phyloP scores from a whole-genome alignment of 345 rosid genomes.

The Gynandropsis gynandra region DNA sequence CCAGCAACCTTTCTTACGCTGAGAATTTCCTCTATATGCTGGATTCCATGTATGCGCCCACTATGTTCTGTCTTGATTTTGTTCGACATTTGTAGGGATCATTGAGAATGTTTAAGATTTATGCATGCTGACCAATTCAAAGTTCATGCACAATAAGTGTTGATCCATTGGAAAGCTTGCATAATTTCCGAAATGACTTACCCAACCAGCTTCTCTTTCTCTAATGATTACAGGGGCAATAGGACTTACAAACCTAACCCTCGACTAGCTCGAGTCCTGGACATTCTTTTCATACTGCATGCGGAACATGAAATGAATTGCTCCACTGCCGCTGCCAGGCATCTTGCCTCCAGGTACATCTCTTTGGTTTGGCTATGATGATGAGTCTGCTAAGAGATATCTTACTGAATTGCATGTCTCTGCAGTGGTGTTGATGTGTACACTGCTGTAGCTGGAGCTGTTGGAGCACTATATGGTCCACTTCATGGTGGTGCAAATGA shows the following conservation, averaged over 20 bases:
- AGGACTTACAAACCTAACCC: slow-evolving; percentile 86
- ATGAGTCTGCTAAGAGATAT: background rate
- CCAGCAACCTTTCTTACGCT: slow-evolving; percentile 64
- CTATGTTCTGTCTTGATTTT: background rate
- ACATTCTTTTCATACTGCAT: slow-evolving; percentile 82
- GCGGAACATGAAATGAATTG: slow-evolving; percentile 99
- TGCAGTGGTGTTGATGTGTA: slow-evolving; percentile 43
- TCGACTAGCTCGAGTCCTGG: slow-evolving; percentile 81
- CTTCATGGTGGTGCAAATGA: slow-evolving; percentile 99
- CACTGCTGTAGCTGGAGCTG: slow-evolving; percentile 76
- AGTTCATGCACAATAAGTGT: slow-evolving; percentile 4
- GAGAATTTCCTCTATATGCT: slow-evolving; percentile 57
- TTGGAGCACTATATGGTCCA: slow-evolving; percentile 94
- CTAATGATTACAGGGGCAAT: slow-evolving; percentile 56
- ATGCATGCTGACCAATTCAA: background rate
- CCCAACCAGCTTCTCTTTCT: background rate
- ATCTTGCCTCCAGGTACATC: slow-evolving; percentile 88
- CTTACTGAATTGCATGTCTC: slow-evolving; percentile 7
- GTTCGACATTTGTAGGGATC: background rate
- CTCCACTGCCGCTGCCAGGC: slow-evolving; percentile 91
- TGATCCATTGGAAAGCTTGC: background rate
- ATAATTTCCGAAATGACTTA: background rate
- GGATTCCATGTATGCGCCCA: slow-evolving; percentile 65
- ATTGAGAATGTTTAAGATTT: background rate
- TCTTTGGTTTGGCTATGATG: slow-evolving; percentile 13